Evolutionary conservation across 192 early-diverging fungal genomes (phyloP).

Genomic region (Chytriomyces hyalinus): DNA sequence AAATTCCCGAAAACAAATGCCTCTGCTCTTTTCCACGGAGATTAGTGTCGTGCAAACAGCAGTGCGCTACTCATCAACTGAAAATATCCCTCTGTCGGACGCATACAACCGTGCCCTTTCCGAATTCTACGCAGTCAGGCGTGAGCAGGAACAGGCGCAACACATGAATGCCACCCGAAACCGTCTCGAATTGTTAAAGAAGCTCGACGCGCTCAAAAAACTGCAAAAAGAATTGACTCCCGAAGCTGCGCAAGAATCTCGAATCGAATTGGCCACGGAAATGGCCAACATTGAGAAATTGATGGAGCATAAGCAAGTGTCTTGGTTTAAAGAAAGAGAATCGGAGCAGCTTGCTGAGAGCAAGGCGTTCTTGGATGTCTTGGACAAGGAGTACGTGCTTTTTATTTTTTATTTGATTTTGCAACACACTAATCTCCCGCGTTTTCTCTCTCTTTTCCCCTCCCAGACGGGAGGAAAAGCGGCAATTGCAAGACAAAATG

Average conservation of each 20-base stretch:
- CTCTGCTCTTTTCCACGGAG: no score
- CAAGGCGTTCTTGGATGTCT: conserved; percentile 10
- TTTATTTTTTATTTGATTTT: not conserved
- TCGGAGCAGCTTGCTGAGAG: conserved; percentile 1
- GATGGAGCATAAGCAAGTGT: conserved; percentile 6
- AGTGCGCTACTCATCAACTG: conserved; percentile 71
- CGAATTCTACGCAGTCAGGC: conserved; percentile 83
- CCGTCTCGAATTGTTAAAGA: not conserved
- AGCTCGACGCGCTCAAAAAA: conserved; percentile 5
- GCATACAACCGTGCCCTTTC: conserved; percentile 79
- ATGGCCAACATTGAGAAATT: not conserved
- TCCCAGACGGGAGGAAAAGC: conserved; percentile 24
- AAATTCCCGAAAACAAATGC: no score
- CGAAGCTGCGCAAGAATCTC: not conserved
- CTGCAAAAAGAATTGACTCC: not conserved
- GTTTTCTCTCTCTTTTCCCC: not conserved
- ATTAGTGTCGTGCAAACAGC: conserved; percentile 77
- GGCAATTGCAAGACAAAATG: conserved; percentile 20
- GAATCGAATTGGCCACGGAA: not conserved
- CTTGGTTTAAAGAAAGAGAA: conserved; percentile 28
- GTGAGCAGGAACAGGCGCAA: conserved; percentile 65
- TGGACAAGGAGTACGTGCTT: conserved; percentile 19
- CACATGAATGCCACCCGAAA: not conserved
- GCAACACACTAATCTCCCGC: not conserved
- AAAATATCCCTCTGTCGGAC: conserved; percentile 68